Percentiles rank a stretch among this genome's conserved stretches.
Conservation (phyloP, 2,329 filamentous ascomycete genomes). For the Coniochaeta sp. region DNA sequence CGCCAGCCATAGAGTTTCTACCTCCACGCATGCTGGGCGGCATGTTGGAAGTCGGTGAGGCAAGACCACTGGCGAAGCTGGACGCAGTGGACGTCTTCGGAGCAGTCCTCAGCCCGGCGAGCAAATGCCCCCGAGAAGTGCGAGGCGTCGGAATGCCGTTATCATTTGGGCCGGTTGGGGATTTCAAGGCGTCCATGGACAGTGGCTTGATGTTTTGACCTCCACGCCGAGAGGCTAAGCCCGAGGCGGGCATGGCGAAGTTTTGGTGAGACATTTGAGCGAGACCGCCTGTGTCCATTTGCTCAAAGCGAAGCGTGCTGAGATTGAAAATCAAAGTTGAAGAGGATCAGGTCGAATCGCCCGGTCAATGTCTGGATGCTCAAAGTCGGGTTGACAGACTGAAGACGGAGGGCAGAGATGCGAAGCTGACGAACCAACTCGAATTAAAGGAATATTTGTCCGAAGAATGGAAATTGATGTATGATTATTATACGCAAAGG, state of each 20-base stretch:
- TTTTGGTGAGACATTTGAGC: constrained; percentile 96
- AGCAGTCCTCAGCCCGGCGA: constrained; percentile 87
- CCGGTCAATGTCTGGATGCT: neutral
- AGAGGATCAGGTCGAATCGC: neutral
- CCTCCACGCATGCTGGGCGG: constrained; percentile 32
- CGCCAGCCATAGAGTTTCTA: constrained; percentile 22
- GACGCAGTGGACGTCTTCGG: constrained; percentile 76
- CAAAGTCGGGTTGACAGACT: neutral
- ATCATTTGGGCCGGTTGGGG: constrained; percentile 55
- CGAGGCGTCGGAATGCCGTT: constrained; percentile 73
- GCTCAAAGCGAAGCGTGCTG: constrained; percentile 27
- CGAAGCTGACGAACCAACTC: neutral
- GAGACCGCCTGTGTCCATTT: constrained; percentile 96
- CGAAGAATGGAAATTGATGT: neutral
- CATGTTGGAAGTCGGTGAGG: constrained; percentile 29
- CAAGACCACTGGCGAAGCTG: constrained; percentile 58
- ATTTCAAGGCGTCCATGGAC: constrained; percentile 65
- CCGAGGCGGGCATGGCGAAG: constrained; percentile 68
- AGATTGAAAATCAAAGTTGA: constrained; percentile 2
- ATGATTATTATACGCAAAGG: neutral
- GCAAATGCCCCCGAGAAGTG: constrained; percentile 88
- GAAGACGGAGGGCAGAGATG: neutral
- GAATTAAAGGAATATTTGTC: neutral
- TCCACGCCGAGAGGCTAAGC: constrained; percentile 78
- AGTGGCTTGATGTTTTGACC: constrained; percentile 86